Evolutionary conservation across 179 eudicot species (phyloP).

Genomic region (Beta corolliflora): DNA sequence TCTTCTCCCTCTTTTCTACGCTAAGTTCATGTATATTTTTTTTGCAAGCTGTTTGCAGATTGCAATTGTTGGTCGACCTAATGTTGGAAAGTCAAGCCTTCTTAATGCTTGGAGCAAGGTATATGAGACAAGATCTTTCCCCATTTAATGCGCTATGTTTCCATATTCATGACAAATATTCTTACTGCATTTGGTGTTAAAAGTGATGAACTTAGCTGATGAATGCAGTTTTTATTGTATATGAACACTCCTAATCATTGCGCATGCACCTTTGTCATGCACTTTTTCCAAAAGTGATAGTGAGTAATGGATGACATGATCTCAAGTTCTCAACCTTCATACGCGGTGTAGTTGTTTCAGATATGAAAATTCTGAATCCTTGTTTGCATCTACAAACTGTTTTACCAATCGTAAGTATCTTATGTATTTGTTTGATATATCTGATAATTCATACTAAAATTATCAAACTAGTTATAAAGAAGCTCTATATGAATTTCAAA

Average conservation of each 20-base stretch:
- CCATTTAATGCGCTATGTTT: slow-evolving; percentile 4
- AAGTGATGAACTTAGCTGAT: background rate
- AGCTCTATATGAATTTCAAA: background rate
- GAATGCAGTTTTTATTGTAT: slow-evolving; percentile 1
- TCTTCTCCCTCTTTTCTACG: slow-evolving; percentile 3
- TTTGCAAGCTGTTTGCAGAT: slow-evolving; percentile 54
- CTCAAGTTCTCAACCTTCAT: background rate
- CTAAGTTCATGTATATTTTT: background rate
- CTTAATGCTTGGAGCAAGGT: slow-evolving; percentile 99
- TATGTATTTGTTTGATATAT: background rate
- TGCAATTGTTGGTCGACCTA: slow-evolving; percentile 97
- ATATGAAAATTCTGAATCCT: background rate
- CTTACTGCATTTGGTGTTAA: background rate
- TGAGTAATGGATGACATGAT: background rate
- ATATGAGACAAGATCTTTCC: slow-evolving; percentile 34
- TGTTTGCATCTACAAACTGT: background rate
- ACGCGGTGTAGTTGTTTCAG: background rate
- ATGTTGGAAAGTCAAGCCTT: slow-evolving; percentile 98
- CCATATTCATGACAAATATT: background rate
- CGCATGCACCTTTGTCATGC: background rate
- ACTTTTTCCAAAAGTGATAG: background rate
- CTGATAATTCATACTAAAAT: background rate
- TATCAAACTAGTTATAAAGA: background rate
- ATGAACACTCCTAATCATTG: background rate
- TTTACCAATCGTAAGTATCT: background rate